phyloP scores from a whole-genome alignment of 306 rosid species.

The Rosa rugosa region DNA sequence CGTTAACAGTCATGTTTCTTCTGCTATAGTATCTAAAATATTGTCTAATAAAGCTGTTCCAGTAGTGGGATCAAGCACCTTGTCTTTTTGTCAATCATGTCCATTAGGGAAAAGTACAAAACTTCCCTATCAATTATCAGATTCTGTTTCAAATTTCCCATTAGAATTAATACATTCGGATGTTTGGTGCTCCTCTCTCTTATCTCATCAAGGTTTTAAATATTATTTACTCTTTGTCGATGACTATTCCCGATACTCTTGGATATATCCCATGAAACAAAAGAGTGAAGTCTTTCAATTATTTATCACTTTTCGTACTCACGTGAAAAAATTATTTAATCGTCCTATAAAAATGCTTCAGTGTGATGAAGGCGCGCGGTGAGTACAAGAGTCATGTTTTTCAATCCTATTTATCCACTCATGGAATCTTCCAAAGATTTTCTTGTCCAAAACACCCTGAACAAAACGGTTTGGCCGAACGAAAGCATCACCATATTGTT shows the following conservation, averaged over 20 bases:
- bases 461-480: too few species aligned
- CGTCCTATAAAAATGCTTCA: too few species aligned
- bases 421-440: too few species aligned
- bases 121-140: neutral
- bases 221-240: neutral
- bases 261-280: neutral
- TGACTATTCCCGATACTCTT: neutral
- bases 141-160: neutral
- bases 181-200: neutral
- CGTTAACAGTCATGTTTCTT: too few species aligned
- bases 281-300: neutral
- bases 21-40: neutral
- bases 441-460: too few species aligned
- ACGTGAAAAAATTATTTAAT: neutral
- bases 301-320: neutral
- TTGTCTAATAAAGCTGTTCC: neutral
- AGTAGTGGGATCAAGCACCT: neutral
- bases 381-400: neutral
- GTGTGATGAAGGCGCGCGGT: neutral
- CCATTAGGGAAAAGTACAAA: neutral
- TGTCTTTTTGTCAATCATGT: neutral
- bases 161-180: neutral
- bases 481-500: too few species aligned
- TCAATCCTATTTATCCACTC: neutral
- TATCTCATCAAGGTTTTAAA: neutral